Evolutionary conservation across 2,329 filamentous ascomycete species (phyloP).

Genomic region (Colletotrichum euphorbiae): DNA sequence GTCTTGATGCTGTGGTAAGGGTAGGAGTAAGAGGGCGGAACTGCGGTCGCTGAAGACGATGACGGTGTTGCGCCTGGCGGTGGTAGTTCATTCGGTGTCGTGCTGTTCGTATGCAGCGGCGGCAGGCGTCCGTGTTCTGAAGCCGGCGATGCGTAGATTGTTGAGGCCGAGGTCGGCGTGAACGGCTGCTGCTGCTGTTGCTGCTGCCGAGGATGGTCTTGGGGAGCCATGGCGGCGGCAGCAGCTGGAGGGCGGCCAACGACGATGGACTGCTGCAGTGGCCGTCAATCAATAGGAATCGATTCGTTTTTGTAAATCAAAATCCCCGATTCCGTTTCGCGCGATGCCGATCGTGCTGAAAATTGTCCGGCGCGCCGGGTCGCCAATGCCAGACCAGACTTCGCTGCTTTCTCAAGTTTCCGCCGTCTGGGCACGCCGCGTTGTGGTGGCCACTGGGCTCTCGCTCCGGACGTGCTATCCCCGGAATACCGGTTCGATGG

Average conservation of each 20-base stretch:
- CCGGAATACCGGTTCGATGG: slow-evolving; percentile 15
- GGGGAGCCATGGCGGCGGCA: slow-evolving; percentile 13
- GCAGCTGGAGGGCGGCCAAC: not conserved
- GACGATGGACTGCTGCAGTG: not conserved
- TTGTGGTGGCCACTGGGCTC: not conserved
- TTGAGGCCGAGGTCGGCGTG: slow-evolving; percentile 29
- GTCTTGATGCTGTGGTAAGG: slow-evolving; percentile 26
- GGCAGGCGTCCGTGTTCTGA: slow-evolving; percentile 25
- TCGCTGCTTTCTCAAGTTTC: not conserved
- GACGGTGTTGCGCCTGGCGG: slow-evolving; percentile 3
- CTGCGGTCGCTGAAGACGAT: not conserved
- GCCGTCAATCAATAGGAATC: not conserved
- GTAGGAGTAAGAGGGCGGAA: slow-evolving; percentile 1
- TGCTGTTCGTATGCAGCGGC: not conserved
- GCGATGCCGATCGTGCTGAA: not conserved
- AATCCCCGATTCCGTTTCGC: not conserved
- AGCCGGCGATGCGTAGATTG: slow-evolving; percentile 32
- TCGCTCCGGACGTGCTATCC: slow-evolving; percentile 9
- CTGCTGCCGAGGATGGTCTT: slow-evolving; percentile 1
- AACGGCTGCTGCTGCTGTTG: slow-evolving; percentile 16
- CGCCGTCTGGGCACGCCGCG: slow-evolving; percentile 22
- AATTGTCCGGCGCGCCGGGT: not conserved
- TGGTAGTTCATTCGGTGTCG: not conserved
- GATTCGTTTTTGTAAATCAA: too few relatives aligned
- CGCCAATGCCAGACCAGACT: not conserved